Conservation (phyloP, 129 eudicot species). For the Arctium minus region DNA sequence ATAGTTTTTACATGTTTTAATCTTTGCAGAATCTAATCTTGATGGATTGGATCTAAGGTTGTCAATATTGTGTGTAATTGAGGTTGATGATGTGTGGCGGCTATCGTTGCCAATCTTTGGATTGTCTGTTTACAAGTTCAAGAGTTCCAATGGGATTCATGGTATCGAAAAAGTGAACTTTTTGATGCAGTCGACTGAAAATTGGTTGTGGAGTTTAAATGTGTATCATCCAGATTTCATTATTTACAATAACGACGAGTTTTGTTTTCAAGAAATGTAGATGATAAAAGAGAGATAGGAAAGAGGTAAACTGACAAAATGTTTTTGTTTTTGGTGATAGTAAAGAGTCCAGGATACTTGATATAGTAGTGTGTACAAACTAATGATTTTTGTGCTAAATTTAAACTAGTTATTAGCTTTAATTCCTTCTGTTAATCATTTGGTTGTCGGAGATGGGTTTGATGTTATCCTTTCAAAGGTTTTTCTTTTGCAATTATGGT, state of each 20-base stretch:
- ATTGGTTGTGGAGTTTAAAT: slow-evolving; percentile 70
- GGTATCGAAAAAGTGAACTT: slow-evolving; percentile 60
- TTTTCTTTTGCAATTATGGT: no score
- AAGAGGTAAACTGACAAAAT: slow-evolving; percentile 26
- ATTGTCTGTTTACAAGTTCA: slow-evolving; percentile 77
- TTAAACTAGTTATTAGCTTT: neutral
- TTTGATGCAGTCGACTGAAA: slow-evolving; percentile 60
- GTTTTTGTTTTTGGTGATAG: slow-evolving; percentile 2
- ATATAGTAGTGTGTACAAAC: neutral
- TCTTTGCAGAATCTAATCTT: no score
- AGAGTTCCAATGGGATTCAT: slow-evolving; percentile 52
- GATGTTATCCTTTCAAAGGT: no score
- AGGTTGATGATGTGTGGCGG: slow-evolving; percentile 25
- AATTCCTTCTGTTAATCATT: no score
- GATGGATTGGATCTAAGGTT: neutral
- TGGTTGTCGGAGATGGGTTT: neutral
- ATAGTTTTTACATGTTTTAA: neutral
- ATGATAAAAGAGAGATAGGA: slow-evolving; percentile 9
- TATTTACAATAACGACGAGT: slow-evolving; percentile 57
- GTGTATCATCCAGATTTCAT: slow-evolving; percentile 80
- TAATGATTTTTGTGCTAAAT: neutral
- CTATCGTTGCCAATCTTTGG: slow-evolving; percentile 59
- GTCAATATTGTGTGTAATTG: slow-evolving; percentile 14
- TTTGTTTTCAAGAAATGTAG: slow-evolving; percentile 32
- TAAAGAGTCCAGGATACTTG: no score